phyloP scores from a whole-genome alignment of 805 yeast genomes.

The Metschnikowia similis region DNA sequence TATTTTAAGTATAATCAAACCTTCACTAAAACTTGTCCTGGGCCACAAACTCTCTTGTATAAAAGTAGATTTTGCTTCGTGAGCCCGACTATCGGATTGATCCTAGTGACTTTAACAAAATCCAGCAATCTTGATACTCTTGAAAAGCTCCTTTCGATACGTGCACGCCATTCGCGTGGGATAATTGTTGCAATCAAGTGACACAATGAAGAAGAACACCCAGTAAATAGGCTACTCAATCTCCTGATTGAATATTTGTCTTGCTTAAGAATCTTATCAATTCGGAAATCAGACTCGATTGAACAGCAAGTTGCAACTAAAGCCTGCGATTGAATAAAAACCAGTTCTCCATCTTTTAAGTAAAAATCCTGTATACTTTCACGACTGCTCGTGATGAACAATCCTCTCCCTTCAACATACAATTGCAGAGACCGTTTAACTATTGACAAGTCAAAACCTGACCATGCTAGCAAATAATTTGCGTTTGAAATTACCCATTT shows the following conservation, averaged over 20 bases:
- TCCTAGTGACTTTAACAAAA: background rate
- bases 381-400: slow-evolving; percentile 7
- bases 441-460: slow-evolving; percentile 9
- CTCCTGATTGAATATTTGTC: background rate
- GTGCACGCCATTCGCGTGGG: background rate
- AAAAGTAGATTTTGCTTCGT: too few relatives aligned
- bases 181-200: background rate
- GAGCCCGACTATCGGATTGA: background rate
- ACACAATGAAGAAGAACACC: background rate
- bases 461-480: slow-evolving; percentile 10
- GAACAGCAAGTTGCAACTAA: background rate
- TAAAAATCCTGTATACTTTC: slow-evolving; percentile 3
- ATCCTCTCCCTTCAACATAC: slow-evolving; percentile 5
- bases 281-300: background rate
- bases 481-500: slow-evolving; percentile 6
- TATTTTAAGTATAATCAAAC: background rate
- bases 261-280: background rate
- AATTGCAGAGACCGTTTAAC: background rate
- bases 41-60: background rate
- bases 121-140: too few relatives aligned
- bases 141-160: background rate
- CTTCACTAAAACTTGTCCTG: slow-evolving; percentile 2
- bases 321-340: background rate
- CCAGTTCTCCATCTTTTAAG: slow-evolving; percentile 4
- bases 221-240: background rate